A percentile compares a stretch with the other conserved stretches of the same genome.
Evolutionary conservation across 2,329 filamentous ascomycete species (phyloP).

Genomic region (Cytospora chrysosperma): DNA sequence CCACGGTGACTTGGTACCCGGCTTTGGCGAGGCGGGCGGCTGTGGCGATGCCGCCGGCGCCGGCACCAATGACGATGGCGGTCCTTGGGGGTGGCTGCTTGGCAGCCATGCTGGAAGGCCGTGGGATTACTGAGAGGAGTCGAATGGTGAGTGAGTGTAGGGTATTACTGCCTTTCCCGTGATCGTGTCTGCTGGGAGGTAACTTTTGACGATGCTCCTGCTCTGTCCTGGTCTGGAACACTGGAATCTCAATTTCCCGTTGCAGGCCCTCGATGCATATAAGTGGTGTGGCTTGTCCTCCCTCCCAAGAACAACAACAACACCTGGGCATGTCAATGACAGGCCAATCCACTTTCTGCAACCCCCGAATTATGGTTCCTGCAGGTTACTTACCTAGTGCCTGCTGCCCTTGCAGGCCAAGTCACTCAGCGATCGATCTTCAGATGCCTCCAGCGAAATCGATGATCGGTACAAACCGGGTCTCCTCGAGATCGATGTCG

Average conservation of each 20-base stretch:
- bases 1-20: slow-evolving; percentile 68
- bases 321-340: too few species aligned
- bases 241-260: background rate
- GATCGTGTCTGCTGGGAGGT: background rate
- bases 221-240: too few species aligned
- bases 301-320: too few species aligned
- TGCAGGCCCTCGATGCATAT: too few species aligned
- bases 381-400: too few species aligned
- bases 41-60: slow-evolving; percentile 69
- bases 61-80: slow-evolving; percentile 51
- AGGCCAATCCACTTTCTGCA: background rate
- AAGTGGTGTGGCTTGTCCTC: background rate
- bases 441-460: background rate
- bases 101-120: slow-evolving; percentile 1
- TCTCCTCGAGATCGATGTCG: background rate
- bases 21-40: slow-evolving; percentile 70
- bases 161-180: background rate
- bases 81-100: slow-evolving; percentile 11
- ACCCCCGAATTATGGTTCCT: background rate
- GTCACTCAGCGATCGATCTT: background rate
- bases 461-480: too few species aligned
- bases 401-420: background rate
- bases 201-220: background rate
- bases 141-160: background rate
- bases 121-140: background rate